Conservation (phyloP, 192 early-diverging fungal species). For the Rhizophagus clarus region DNA sequence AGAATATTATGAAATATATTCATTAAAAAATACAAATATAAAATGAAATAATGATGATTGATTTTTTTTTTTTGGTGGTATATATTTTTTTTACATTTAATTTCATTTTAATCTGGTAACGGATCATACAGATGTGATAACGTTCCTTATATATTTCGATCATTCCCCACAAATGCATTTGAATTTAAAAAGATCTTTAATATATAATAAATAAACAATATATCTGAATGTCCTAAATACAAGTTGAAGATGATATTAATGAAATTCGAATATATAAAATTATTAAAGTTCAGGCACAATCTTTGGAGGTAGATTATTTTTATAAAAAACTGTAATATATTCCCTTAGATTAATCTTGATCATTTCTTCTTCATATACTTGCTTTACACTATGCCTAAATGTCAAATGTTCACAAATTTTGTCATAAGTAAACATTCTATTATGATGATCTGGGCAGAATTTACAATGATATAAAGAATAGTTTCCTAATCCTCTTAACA, state of each 20-base stretch:
- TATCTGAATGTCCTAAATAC: neutral
- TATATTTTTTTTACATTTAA: too few species aligned
- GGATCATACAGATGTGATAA: slow-evolving; percentile 81
- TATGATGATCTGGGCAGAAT: neutral
- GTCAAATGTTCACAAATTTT: neutral
- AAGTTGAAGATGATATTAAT: neutral
- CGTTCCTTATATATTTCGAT: slow-evolving; percentile 84
- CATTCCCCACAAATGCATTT: slow-evolving; percentile 94
- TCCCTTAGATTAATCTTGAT: slow-evolving; percentile 2
- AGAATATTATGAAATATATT: slow-evolving; percentile 68
- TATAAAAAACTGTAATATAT: neutral
- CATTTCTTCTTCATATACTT: neutral
- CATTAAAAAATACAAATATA: slow-evolving; percentile 54
- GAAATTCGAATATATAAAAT: neutral
- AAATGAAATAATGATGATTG: slow-evolving; percentile 64
- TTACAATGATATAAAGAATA: neutral
- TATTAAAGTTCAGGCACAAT: neutral
- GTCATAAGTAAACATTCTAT: neutral
- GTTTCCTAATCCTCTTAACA: neutral
- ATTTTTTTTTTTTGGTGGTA: slow-evolving; percentile 82
- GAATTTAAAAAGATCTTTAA: slow-evolving; percentile 70
- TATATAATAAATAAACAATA: neutral
- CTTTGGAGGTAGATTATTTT: slow-evolving; percentile 6
- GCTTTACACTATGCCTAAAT: too few species aligned
- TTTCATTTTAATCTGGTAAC: too few species aligned